Conservation (phyloP, 768 basidiomycete species). For the Mycena latifolia region DNA sequence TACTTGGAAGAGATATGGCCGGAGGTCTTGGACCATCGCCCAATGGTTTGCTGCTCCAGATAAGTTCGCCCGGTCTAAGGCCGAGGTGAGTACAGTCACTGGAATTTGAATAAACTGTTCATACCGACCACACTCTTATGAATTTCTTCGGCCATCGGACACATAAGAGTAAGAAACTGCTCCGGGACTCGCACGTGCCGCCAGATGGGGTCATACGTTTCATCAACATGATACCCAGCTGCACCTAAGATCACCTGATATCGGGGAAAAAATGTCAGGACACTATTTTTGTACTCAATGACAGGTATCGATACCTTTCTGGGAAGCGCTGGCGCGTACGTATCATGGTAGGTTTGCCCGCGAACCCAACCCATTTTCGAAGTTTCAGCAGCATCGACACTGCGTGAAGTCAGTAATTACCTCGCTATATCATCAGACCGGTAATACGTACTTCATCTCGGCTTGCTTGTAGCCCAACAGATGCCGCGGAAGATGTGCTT, state of each 20-base stretch:
- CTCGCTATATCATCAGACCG: background rate
- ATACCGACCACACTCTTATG: too few species aligned
- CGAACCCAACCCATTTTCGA: background rate
- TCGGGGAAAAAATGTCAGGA: too few species aligned
- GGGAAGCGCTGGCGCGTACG: background rate
- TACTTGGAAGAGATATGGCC: conserved; percentile 14
- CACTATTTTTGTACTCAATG: too few species aligned
- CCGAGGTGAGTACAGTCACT: too few species aligned
- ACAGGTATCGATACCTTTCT: background rate
- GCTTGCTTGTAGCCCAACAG: background rate
- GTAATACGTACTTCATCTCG: background rate
- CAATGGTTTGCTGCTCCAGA: conserved; percentile 41
- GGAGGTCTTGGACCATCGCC: conserved; percentile 39
- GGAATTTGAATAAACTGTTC: too few species aligned
- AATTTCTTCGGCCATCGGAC: too few species aligned
- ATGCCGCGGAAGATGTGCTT: background rate
- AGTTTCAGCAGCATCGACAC: background rate
- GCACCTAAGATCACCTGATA: conserved; percentile 34
- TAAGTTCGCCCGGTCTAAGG: too few species aligned
- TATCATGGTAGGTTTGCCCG: background rate
- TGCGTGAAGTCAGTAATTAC: background rate
- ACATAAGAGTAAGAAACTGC: too few species aligned
- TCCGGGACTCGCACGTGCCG: too few species aligned
- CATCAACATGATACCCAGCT: too few species aligned
- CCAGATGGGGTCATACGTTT: too few species aligned